Conservation (phyloP, 441 rosid genomes). For the Erysimum cheiri region DNA sequence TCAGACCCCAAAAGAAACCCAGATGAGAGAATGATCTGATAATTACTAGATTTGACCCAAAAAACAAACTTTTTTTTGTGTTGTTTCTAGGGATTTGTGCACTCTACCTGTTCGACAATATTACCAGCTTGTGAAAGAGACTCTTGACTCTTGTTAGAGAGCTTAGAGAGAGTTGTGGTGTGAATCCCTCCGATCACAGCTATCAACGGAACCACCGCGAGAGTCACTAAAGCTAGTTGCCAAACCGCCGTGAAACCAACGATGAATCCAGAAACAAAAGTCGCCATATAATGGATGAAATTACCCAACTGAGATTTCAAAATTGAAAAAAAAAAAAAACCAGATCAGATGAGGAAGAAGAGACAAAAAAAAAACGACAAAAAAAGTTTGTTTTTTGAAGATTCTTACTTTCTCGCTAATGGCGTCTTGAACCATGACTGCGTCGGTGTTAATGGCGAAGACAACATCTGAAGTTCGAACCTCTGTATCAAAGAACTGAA, state of each 20-base stretch:
- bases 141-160: slow-evolving; percentile 83
- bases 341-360: slow-evolving; percentile 31
- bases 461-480: slow-evolving; percentile 97
- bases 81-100: slow-evolving; percentile 22
- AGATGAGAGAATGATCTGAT: slow-evolving; percentile 15
- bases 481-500: slow-evolving; percentile 92
- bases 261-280: slow-evolving; percentile 96
- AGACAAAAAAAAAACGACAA: not conserved
- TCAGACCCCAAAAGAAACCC: slow-evolving; percentile 36
- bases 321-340: slow-evolving; percentile 26
- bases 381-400: not conserved
- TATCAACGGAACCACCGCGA: slow-evolving; percentile 96
- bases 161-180: slow-evolving; percentile 78
- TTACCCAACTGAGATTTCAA: slow-evolving; percentile 76
- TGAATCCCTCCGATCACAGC: slow-evolving; percentile 95
- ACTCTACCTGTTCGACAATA: slow-evolving; percentile 87
- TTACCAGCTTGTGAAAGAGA: slow-evolving; percentile 95
- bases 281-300: slow-evolving; percentile 95
- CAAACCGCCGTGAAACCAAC: slow-evolving; percentile 99
- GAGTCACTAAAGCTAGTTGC: slow-evolving; percentile 94
- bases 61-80: not conserved
- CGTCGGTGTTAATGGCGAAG: slow-evolving; percentile 90
- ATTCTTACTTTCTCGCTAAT: slow-evolving; percentile 89
- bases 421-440: slow-evolving; percentile 98
- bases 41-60: not conserved